Evolutionary conservation across 139 green algal species (phyloP).

Genomic region (Zygnema circumcarinatum): DNA sequence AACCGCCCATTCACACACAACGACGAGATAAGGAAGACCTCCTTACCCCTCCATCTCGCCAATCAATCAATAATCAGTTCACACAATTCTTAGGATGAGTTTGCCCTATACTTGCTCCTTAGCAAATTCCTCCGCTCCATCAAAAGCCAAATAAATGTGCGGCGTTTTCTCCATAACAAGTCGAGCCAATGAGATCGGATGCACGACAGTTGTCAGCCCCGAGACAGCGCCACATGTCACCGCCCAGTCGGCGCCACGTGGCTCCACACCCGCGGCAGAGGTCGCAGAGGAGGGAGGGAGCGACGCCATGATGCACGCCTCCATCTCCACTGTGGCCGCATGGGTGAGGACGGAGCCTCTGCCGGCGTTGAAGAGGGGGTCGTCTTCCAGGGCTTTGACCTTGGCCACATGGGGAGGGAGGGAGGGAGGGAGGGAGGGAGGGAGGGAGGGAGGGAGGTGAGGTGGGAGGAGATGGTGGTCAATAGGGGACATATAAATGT

Average conservation of each 20-base stretch:
- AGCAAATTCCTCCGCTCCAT: neutral
- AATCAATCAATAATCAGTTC: no score
- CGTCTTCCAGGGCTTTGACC: neutral
- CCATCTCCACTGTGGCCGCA: neutral
- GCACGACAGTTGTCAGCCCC: neutral
- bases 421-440: no score
- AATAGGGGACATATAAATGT: neutral
- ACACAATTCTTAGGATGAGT: no score
- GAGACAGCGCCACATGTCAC: neutral
- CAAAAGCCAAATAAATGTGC: neutral
- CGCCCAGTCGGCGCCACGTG: neutral
- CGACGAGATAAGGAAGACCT: no score
- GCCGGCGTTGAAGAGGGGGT: neutral
- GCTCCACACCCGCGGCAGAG: neutral
- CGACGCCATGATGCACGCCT: slow-evolving; percentile 3
- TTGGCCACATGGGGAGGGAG: neutral
- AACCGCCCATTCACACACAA: no score
- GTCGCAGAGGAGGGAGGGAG: neutral
- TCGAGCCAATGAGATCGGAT: neutral
- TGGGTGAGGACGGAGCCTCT: neutral
- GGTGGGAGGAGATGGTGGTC: neutral
- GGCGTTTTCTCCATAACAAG: neutral
- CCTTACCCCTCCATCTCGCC: no score
- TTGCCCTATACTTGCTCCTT: neutral
- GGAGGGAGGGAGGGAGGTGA: neutral